Evolutionary conservation across 225 moss, liverwort and hornwort species (phyloP), one percentile per base, ranked within the genome.

Genomic region (Pleurozium schreberi): DNA sequence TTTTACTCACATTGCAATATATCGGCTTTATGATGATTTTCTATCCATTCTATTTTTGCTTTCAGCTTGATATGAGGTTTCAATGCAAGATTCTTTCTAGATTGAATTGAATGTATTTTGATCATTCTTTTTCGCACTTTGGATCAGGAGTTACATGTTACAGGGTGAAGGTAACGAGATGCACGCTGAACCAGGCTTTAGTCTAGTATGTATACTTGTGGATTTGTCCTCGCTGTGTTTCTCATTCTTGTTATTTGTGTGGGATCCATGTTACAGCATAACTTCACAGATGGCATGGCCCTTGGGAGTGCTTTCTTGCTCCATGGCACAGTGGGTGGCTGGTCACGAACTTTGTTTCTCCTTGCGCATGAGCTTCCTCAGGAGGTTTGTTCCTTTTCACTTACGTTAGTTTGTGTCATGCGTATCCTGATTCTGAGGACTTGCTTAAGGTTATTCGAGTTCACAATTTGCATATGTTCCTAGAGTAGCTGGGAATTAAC

Each of bases 261-360:
- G 78, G 80, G 49, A 70, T 89, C 25, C 58, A 74, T 91, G 85
- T 91, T 91, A 43, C 93, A 96, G 95, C 97, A 98, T 88, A 98
- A 97, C 87, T 97, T 98, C 84, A 97, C 96, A 50, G 97, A 98
- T 87, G 98, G 98, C 73, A 97, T 98, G 96, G 97, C 97, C 85
- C 93, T 98, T 83, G 97, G 98, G 86, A 97, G 96, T 85, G 96
- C 98, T 76, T 97, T 97, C 91, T 87, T 97, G 90, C 85, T 97
- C 81, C 95, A 97, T 83, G 96, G 97, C 68, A 92, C 93, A 84
- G 92, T 96, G 85, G 98, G 98, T 60, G 98, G 98, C 53, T 98
- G 97, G 97, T 97, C 97, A 71, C 94, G 96, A 55, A 96, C 97
- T 82, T 92, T 98, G 85, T 96, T 98, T 92, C 96, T 98, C 73